Conservation (phyloP, 176 grass and related monocot species). For the Bolboschoenus planiculmis region DNA sequence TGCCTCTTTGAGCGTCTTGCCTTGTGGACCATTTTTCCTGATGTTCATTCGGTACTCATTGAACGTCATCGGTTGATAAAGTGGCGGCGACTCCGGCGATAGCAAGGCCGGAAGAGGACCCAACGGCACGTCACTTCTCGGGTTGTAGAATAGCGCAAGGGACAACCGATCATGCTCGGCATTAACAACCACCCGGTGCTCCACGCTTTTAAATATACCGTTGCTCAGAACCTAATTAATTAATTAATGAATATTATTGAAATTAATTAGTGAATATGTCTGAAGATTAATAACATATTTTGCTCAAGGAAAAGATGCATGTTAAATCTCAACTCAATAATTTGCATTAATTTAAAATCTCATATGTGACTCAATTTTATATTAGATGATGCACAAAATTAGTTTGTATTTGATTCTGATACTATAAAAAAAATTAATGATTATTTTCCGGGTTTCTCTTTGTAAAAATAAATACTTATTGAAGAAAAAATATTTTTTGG, state of each 20-base stretch:
- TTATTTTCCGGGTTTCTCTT: too few species aligned
- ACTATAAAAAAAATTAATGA: too few species aligned
- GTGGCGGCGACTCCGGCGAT: background rate
- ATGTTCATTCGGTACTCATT: constrained; percentile 30
- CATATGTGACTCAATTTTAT: too few species aligned
- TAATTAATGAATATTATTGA: background rate
- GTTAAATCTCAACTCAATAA: too few species aligned
- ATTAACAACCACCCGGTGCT: constrained; percentile 37
- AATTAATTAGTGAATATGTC: background rate
- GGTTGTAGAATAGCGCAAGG: constrained; percentile 37
- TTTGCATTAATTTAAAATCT: too few species aligned
- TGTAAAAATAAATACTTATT: too few species aligned
- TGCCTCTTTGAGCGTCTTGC: constrained; percentile 11
- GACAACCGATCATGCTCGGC: constrained; percentile 17
- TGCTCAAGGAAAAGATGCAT: too few species aligned
- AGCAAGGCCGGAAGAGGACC: constrained; percentile 16
- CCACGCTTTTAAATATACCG: constrained; percentile 31
- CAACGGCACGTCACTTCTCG: constrained; percentile 18
- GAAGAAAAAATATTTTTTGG: too few species aligned
- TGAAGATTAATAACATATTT: too few species aligned
- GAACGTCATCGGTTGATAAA: constrained; percentile 43
- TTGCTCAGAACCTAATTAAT: constrained; percentile 28
- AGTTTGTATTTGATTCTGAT: too few species aligned
- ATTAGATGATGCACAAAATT: too few species aligned
- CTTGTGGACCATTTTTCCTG: constrained; percentile 27